Conservation (phyloP, 441 rosid genomes). For the Dalechampia spathulata region DNA sequence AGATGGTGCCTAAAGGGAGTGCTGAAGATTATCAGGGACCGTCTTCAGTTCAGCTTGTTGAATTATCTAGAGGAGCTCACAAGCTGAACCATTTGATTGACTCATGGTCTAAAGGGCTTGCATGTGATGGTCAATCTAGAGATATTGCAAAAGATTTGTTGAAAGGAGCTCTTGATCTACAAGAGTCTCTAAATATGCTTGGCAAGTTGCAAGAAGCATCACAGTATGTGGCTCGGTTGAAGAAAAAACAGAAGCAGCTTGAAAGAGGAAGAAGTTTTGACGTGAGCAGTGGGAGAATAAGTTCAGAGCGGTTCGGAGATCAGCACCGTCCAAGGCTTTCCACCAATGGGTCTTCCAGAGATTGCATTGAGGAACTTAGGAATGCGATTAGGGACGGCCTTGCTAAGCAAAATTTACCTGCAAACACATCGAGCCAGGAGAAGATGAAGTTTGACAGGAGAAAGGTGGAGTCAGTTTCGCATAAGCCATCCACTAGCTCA, state of each 20-base stretch:
- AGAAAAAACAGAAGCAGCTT: conserved; percentile 35
- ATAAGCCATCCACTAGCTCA: conserved; percentile 61
- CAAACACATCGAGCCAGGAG: conserved; percentile 21
- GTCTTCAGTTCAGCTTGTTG: conserved; percentile 62
- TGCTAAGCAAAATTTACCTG: conserved; percentile 50
- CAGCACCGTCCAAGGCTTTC: conserved; percentile 26
- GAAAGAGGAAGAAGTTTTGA: conserved; percentile 24
- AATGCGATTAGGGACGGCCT: conserved; percentile 49
- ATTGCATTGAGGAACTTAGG: conserved; percentile 56
- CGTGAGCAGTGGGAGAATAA: conserved; percentile 22
- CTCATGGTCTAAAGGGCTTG: conserved; percentile 49
- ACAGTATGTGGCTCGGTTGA: conserved; percentile 37
- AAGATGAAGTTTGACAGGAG: conserved; percentile 19
- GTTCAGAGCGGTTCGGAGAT: conserved; percentile 34
- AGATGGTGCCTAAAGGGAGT: conserved; percentile 18
- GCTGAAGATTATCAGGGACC: conserved; percentile 22
- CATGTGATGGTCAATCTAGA: conserved; percentile 36
- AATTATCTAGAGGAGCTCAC: conserved; percentile 75
- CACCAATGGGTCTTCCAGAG: conserved; percentile 41
- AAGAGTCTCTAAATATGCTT: conserved; percentile 74
- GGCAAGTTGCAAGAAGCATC: conserved; percentile 74
- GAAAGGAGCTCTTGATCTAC: conserved; percentile 83
- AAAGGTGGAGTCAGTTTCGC: conserved; percentile 31
- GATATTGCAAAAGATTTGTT: conserved; percentile 67
- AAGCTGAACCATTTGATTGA: conserved; percentile 64